These are phyloP conservation scores for Phytophthora tentaculata DNA, from an alignment of 352 stramenopile species.

Conservation along the genomic window DNA sequence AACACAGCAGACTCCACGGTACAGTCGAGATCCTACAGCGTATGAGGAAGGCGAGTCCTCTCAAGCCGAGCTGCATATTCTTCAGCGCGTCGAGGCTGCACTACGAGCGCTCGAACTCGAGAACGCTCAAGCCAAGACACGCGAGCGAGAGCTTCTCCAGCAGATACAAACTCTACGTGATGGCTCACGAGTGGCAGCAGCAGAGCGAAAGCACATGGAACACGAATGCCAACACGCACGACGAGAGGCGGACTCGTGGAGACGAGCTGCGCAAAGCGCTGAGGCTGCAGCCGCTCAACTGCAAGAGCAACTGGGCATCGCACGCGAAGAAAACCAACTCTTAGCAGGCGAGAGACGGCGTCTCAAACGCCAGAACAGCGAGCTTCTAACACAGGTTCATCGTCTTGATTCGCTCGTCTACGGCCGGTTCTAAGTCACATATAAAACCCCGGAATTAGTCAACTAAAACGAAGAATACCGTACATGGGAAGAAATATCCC, in stretches of 20 bases:
- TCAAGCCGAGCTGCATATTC: constrained; percentile 59
- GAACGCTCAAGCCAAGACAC: constrained; percentile 57
- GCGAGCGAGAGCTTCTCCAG: constrained; percentile 56
- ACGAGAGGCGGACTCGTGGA: constrained; percentile 66
- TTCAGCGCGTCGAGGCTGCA: constrained; percentile 70
- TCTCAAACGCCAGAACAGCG: constrained; percentile 75
- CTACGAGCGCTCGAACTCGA: constrained; percentile 77
- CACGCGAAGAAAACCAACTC: constrained; percentile 69
- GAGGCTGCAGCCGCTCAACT: constrained; percentile 54
- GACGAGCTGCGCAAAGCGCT: constrained; percentile 50
- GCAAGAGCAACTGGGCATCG: constrained; percentile 68
- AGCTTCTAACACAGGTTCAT: constrained; percentile 75
- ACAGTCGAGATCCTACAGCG: constrained; percentile 2
- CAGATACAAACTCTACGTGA: constrained; percentile 68
- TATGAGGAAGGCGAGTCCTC: constrained; percentile 32
- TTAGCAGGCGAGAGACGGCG: constrained; percentile 58
- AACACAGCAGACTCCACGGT: constrained; percentile 13
- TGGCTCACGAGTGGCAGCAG: constrained; percentile 48
- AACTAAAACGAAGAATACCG: not conserved
- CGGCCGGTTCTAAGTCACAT: constrained; percentile 60
- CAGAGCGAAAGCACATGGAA: constrained; percentile 67
- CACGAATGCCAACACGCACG: constrained; percentile 46
- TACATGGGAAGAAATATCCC: constrained; percentile 17
- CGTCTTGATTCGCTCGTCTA: constrained; percentile 81
- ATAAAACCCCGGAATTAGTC: constrained; percentile 11